Evolutionary conservation across 2,329 filamentous ascomycete species (phyloP).

Genomic region (Aureobasidium sp.): DNA sequence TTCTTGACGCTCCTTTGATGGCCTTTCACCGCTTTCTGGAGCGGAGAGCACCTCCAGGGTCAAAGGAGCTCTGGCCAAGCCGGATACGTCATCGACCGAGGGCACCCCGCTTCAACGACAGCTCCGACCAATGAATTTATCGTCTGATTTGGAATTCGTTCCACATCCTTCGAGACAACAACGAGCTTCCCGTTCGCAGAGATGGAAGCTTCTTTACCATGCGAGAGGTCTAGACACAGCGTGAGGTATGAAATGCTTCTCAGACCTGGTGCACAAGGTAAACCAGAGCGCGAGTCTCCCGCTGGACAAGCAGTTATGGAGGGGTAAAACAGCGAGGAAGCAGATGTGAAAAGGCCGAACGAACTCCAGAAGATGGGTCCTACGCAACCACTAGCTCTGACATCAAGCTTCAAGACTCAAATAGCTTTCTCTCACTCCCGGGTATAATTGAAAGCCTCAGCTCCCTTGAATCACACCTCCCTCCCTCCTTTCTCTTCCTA

Average conservation of each 20-base stretch:
- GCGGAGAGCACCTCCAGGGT: not conserved
- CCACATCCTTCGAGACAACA: not conserved
- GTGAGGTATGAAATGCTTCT: not conserved
- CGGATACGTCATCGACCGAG: not conserved
- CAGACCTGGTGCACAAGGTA: not conserved
- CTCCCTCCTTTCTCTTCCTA: not conserved
- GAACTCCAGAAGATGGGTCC: not conserved
- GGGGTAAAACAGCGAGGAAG: not conserved
- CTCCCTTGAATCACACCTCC: not conserved
- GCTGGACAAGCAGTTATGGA: not conserved
- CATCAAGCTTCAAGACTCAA: not conserved
- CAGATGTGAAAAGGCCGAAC: not conserved
- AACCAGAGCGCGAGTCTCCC: not conserved
- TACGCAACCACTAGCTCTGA: not conserved
- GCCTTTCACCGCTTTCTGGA: not conserved
- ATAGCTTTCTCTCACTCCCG: not conserved
- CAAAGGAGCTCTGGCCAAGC: constrained; percentile 1
- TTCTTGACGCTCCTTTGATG: not conserved
- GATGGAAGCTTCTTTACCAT: not conserved
- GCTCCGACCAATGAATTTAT: not conserved
- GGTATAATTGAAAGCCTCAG: not conserved
- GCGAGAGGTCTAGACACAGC: not conserved
- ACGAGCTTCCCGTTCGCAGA: not conserved
- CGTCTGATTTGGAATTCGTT: not conserved
- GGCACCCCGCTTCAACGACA: not conserved